Base-by-base conservation (phyloP, 2,329 filamentous ascomycete genomes). In the Alternaria sp. region DNA sequence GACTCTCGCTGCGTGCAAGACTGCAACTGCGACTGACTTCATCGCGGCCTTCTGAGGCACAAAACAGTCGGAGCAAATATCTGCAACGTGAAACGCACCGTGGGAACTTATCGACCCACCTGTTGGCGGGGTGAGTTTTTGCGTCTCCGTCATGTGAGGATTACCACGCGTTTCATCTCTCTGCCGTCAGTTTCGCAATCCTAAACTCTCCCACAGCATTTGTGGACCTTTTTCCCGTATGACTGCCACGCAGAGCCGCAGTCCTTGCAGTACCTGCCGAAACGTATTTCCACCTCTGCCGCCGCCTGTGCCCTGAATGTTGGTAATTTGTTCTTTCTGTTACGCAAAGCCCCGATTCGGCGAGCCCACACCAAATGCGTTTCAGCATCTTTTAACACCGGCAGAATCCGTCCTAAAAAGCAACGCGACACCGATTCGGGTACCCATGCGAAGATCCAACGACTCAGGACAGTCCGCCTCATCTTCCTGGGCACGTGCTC, bases 41-140 rank as follows among this genome's bases (percentile, higher is more conserved):
- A 62, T 58, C 40, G 43, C 59, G 11, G 40, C 47, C 47, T 57
- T 30, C 61, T 45, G 57, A 64, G 62, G 60, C 62, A 66, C 62
- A 63, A 63, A 65, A 67, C 66, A 64, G 55, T 49, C 54, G 26
- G 47, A 51, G 59, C 62, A 66, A 57, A 61, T 45, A 58, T 62
- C 59, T 60, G 59, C 61, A 55, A 64, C 51, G 52, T 69, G 69
- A 70, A 70, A 70, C 67, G 50, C 61, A 62, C 57, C 56, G 59
- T 63, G 57, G 45, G 49, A 45, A 63, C 45, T 32, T 40, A 32
- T 55, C 62, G 68, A 59, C 68, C 69, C 69, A 68, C 67, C 59
- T 40, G 61, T 68, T 65, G 69, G 62, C 70, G 65, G 62, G 63
- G 66, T 63, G 58, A 65, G 63, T 55, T 63, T 61, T 66, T 26